Conservation (phyloP, 176 grass and related monocot species). For the Oryza meyeriana region DNA sequence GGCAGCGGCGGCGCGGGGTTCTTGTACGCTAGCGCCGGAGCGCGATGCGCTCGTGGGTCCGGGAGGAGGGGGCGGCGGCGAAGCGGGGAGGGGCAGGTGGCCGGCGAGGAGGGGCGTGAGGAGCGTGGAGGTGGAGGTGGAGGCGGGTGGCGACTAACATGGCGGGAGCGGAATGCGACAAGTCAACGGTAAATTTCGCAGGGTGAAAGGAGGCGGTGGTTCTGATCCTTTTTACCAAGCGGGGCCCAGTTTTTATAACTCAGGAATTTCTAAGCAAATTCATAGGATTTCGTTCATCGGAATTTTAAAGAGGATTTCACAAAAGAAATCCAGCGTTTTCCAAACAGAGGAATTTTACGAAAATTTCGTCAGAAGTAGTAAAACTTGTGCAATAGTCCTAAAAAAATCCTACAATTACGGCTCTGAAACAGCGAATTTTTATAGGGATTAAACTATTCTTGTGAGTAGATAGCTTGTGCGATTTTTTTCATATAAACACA, state of each 20-base stretch:
- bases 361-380: too few species aligned
- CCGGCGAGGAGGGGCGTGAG: neutral
- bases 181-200: neutral
- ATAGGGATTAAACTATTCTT: too few species aligned
- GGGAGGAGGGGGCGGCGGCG: neutral
- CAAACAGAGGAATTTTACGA: too few species aligned
- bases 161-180: slow-evolving; percentile 1
- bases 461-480: too few species aligned
- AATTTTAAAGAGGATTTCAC: too few species aligned
- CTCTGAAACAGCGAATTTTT: too few species aligned
- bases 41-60: neutral
- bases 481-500: too few species aligned
- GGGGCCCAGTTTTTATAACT: neutral
- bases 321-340: too few species aligned
- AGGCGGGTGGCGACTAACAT: slow-evolving; percentile 16
- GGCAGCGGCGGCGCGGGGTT: neutral
- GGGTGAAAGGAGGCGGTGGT: neutral
- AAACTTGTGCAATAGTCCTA: too few species aligned
- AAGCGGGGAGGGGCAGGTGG: neutral
- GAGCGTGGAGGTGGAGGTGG: slow-evolving; percentile 6
- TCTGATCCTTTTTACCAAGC: neutral
- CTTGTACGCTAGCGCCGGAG: neutral
- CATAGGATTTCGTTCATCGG: too few species aligned
- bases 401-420: too few species aligned
- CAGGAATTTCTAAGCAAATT: too few species aligned